phyloP scores from a whole-genome alignment of 108 stramenopile genomes.

The Nitzschia putrida region DNA sequence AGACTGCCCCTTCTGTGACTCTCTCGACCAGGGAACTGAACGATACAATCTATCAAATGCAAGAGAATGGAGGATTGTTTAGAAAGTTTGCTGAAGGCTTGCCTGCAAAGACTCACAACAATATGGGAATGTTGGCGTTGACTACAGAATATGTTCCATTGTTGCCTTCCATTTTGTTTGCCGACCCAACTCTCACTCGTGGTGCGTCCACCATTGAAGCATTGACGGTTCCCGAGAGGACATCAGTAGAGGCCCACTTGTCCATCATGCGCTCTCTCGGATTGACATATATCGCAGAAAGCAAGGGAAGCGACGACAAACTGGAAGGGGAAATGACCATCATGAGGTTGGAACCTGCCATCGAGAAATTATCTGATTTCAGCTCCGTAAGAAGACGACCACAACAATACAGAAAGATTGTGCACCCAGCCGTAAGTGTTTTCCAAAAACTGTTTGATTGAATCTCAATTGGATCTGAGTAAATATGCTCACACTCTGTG shows the following conservation, averaged over 20 bases:
- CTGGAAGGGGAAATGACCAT: conserved; percentile 15
- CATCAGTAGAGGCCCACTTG: conserved; percentile 63
- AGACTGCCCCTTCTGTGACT: conserved; percentile 65
- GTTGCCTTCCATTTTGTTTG: conserved; percentile 67
- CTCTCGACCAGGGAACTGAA: conserved; percentile 59
- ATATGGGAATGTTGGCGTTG: conserved; percentile 5
- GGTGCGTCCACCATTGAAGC: conserved; percentile 73
- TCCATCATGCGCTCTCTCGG: conserved; percentile 63
- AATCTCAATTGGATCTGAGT: no score
- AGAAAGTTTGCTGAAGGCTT: conserved; percentile 74
- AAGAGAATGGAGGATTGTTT: conserved; percentile 62
- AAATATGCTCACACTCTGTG: no score
- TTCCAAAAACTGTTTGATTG: no score
- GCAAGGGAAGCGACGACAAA: conserved; percentile 25
- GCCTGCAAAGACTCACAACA: conserved; percentile 34
- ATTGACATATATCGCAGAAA: conserved; percentile 62
- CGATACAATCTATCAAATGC: conserved; percentile 58
- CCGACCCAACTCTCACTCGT: conserved; percentile 58
- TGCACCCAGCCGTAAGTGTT: no score
- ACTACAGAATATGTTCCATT: conserved; percentile 69
- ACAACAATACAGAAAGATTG: no score
- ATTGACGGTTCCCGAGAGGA: conserved; percentile 55
- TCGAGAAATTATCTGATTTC: conserved; percentile 38
- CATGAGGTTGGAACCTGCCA: conserved; percentile 75
- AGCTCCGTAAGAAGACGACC: no score